A percentile compares a stretch with the other conserved stretches of the same genome.
Evolutionary conservation across 306 rosid species (phyloP).

Genomic region (Malus sylvestris): DNA sequence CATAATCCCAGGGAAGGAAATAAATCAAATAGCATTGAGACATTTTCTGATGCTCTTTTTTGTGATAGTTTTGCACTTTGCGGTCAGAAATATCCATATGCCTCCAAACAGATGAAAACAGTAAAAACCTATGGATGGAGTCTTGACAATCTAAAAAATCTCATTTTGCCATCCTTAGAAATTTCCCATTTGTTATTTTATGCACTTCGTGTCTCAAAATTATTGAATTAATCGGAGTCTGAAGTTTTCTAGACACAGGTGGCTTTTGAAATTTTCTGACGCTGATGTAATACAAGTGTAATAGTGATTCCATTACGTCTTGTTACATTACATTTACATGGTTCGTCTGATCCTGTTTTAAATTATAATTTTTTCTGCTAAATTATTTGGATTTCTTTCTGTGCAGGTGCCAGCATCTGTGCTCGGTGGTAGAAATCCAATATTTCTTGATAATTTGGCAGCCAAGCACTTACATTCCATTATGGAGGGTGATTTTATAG

Average conservation of each 20-base stretch:
- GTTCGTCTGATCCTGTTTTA: background rate
- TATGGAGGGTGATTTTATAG: conserved; percentile 52
- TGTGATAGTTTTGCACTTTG: background rate
- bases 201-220: background rate
- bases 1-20: background rate
- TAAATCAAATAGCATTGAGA: conserved; percentile 1
- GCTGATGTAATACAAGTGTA: background rate
- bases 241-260: background rate
- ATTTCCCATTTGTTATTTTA: background rate
- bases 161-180: background rate
- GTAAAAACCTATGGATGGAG: no score
- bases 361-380: background rate
- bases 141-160: no score
- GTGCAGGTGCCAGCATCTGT: conserved; percentile 32
- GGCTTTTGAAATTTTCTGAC: background rate
- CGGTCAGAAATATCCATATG: background rate
- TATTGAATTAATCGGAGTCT: background rate
- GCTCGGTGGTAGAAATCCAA: conserved; percentile 9
- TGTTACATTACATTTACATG: background rate
- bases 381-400: background rate
- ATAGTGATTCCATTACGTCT: background rate
- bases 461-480: conserved; percentile 23
- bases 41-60: background rate
- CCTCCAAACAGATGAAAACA: background rate
- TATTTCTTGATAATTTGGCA: conserved; percentile 15